Conservation (phyloP, 2,329 filamentous ascomycete species). For the Aspergillus calidoustus region DNA sequence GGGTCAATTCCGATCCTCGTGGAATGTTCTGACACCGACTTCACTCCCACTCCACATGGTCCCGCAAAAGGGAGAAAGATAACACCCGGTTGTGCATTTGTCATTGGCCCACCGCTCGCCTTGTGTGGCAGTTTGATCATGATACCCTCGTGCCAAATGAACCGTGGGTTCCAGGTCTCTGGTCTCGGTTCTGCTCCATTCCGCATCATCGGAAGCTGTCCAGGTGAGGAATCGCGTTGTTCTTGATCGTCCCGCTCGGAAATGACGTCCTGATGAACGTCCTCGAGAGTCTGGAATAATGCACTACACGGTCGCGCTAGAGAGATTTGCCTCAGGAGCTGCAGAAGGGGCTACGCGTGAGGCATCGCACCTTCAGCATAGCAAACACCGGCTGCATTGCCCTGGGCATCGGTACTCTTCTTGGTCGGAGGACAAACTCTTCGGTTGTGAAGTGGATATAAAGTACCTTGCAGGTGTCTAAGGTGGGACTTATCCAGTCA, state of each 20-base stretch:
- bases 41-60: conserved; percentile 8
- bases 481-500: background rate
- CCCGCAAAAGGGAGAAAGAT: conserved; percentile 10
- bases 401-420: background rate
- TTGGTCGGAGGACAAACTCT: background rate
- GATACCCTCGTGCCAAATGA: background rate
- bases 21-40: conserved; percentile 13
- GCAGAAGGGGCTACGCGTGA: background rate
- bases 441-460: background rate
- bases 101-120: background rate
- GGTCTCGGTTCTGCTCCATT: background rate
- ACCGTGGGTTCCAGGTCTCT: conserved; percentile 5
- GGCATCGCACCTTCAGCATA: background rate
- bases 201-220: conserved; percentile 3
- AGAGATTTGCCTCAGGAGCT: background rate
- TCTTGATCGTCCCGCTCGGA: background rate
- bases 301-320: background rate
- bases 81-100: background rate
- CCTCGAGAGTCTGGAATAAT: background rate
- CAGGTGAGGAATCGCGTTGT: background rate
- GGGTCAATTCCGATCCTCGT: background rate
- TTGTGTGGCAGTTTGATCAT: conserved; percentile 3
- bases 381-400: background rate
- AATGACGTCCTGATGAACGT: background rate
- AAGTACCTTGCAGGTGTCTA: background rate